A percentile compares a stretch with the other conserved stretches of the same genome.
Evolutionary conservation across 805 yeast species (phyloP).

Genomic region (Candida wancherniae): DNA sequence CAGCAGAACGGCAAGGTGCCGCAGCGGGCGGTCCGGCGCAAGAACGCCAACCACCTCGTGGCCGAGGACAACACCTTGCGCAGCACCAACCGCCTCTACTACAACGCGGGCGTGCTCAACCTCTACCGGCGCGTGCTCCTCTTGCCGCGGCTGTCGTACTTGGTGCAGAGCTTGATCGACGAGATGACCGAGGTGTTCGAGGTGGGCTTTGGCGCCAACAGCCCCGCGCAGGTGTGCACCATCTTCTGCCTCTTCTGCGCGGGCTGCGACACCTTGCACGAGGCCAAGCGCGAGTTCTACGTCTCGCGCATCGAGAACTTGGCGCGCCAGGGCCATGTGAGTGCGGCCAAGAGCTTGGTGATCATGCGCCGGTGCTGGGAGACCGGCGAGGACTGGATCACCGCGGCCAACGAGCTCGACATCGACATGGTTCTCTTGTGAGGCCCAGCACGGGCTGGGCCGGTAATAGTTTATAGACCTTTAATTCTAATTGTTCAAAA

Average conservation of each 20-base stretch:
- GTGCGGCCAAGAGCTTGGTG: slow-evolving; percentile 41
- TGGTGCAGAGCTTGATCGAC: slow-evolving; percentile 45
- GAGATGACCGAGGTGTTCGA: slow-evolving; percentile 36
- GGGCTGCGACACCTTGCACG: slow-evolving; percentile 51
- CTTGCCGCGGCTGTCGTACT: slow-evolving; percentile 40
- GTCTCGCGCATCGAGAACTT: slow-evolving; percentile 37
- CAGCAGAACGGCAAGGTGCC: slow-evolving; percentile 8
- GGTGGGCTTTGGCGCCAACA: slow-evolving; percentile 37
- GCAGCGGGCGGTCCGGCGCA: slow-evolving; percentile 1
- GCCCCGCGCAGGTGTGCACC: slow-evolving; percentile 52
- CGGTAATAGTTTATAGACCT: too few species aligned
- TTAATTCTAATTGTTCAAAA: too few species aligned
- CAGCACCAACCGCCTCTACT: slow-evolving; percentile 50
- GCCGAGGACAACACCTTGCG: slow-evolving; percentile 32
- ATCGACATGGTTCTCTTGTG: slow-evolving; percentile 44
- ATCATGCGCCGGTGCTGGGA: slow-evolving; percentile 54
- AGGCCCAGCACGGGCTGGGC: too few species aligned
- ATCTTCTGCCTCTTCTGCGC: slow-evolving; percentile 53
- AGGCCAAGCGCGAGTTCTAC: slow-evolving; percentile 31
- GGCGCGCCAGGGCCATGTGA: slow-evolving; percentile 39
- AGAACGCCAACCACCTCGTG: slow-evolving; percentile 19
- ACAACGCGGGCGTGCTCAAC: slow-evolving; percentile 50
- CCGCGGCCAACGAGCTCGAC: slow-evolving; percentile 37
- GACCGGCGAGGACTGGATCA: slow-evolving; percentile 48
- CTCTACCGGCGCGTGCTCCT: slow-evolving; percentile 51